Base-by-base conservation (phyloP, 2,329 filamentous ascomycete genomes). In the Peltaster fructicola region DNA sequence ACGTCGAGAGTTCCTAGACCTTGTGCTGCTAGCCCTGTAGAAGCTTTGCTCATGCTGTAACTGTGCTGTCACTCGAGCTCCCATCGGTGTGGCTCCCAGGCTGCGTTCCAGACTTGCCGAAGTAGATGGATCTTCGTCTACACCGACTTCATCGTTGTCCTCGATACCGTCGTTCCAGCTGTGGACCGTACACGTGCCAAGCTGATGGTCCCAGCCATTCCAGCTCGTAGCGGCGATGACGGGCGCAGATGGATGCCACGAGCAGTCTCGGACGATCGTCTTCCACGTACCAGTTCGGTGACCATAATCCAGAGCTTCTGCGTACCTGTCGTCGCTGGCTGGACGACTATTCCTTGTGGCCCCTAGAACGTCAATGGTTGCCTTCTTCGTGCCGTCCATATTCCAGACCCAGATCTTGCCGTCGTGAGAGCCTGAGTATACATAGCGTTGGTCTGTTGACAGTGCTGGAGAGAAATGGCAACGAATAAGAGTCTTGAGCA, bases 371-470 rank as follows among this genome's bases (percentile, higher is more conserved):
- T 95, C 72, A 22, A 98, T 73, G 3, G 41, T 35, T 20, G 65
- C 70, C 0, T 79, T 81, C 7, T 79, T 44, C 0, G 82, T 93
- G 15, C 80, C 84, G 45, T 98, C 84, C 52, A 95, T 57, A 45
- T 95, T 95, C 65, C 79, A 98, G 20, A 95, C 67, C 39, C 82
- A 85, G 1, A 93, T 77, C 30, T 76, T 77, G 23, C 88, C 88
- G 38, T 93, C 81, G 35, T 80, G 71, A 40, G 79, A 90, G 12
- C 88, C 88, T 11, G 75, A 78, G 53, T 93, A 95, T 12, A 98
- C 82, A 45, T 93, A 95, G 39, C 81, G 66, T 6, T 78, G 82
- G 46, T 93, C 78, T 2, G 81, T 85, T 44, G 79, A 84, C 7
- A 65, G 69, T 0, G 80, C 71, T 0, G 88, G 88, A 15, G 79